Evolutionary conservation across 352 stramenopile genomes (phyloP), one percentile per base, ranked within the genome.

Genomic region (Vaucheria bursata): DNA sequence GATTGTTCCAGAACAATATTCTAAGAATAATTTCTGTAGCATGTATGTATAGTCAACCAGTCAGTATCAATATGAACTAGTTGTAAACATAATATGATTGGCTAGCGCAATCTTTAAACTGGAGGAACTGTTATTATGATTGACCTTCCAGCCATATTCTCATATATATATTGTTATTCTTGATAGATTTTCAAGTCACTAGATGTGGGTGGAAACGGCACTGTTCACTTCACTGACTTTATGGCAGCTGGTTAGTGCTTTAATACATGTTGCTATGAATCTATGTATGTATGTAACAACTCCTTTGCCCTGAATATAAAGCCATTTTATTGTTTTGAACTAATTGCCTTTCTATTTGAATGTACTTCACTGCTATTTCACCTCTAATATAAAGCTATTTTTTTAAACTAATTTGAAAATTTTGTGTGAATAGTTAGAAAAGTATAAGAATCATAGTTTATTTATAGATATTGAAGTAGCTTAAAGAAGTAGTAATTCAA

Each of bases 161-260:
- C 39, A 12, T 12, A 12, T 50, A 12, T 5, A 50, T 50, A 50
- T 50, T 12, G 5, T 50, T 50, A 50, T 12, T 45, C 31, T 35
- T 34, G 33, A 32, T 35, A 72, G 65, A 72, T 72, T 6, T 72
- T 72, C 65, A 72, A 72, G 31, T 25, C 65, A 6, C 32, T 72
- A 6, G 65, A 72, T 40, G 32, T 38, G 31, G 32, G 65, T 35
- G 6, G 65, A 29, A 45, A 35, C 31, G 78, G 78, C 5, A 67
- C 31, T 18, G 75, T 83, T 32, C 72, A 83, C 65, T 83, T 83
- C 29, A 83, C 74, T 70, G 78, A 83, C 40, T 83, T 83, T 59
- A 53, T 83, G 0, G 78, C 78, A 18, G 78, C 72, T 45, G 65
- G 65, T 50, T 50, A 12, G 5, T 12, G 39, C 5, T 50, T 50